Percentiles rank a stretch among this genome's conserved stretches.
These are phyloP conservation scores for Hypoxylon rubiginosum DNA, from an alignment of 2,329 filamentous ascomycete species.

Conservation along the genomic window DNA sequence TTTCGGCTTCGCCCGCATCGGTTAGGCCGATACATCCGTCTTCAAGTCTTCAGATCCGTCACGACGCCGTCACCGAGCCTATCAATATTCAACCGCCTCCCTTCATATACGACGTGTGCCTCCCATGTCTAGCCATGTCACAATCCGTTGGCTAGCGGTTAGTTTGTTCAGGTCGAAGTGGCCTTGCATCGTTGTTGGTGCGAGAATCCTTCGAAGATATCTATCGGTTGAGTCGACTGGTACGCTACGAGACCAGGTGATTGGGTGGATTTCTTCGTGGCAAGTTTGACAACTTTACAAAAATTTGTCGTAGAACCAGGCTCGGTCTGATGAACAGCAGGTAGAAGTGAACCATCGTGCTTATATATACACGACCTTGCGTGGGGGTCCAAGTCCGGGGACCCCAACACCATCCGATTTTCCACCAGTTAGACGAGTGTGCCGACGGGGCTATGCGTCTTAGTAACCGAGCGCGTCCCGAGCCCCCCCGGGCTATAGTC, in stretches of 20 bases:
- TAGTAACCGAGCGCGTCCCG: conserved; percentile 7
- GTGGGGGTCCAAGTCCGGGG: conserved; percentile 30
- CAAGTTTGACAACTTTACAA: neutral
- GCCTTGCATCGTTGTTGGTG: neutral
- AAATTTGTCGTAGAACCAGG: neutral
- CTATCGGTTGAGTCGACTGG: neutral
- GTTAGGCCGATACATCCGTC: conserved; percentile 2
- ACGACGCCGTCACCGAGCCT: conserved; percentile 5
- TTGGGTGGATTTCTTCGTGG: neutral
- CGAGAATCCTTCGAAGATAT: neutral
- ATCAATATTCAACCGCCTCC: conserved; percentile 4
- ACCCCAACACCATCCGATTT: conserved; percentile 24
- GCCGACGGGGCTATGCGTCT: conserved; percentile 13
- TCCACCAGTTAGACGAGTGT: conserved; percentile 34
- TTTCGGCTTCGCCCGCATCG: conserved; percentile 10
- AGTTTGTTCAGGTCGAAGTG: neutral
- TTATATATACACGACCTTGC: conserved; percentile 21
- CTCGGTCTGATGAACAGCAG: conserved; percentile 1
- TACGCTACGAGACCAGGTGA: neutral
- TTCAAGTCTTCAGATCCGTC: conserved; percentile 18
- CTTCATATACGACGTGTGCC: neutral
- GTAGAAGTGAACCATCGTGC: conserved; percentile 6
- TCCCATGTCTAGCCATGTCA: neutral
- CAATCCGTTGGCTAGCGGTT: neutral
- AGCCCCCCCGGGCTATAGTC: conserved; percentile 16